Percentiles rank a stretch among this genome's conserved stretches.
Evolutionary conservation across 2,329 filamentous ascomycete species (phyloP).

Genomic region (Sclerotinia nivalis): DNA sequence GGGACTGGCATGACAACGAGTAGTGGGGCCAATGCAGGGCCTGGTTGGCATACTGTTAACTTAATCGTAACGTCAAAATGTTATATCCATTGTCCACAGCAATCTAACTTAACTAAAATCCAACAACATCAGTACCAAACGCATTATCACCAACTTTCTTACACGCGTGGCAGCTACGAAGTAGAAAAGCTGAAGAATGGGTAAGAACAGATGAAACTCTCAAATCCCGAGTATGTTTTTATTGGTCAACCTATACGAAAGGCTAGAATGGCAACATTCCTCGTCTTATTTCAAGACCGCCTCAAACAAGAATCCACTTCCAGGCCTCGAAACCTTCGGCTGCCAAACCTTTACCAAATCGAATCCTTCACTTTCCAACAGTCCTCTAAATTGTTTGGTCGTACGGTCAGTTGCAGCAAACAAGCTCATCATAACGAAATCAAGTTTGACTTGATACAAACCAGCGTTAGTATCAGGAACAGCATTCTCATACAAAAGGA

Average conservation of each 20-base stretch:
- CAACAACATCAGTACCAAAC: too few species aligned
- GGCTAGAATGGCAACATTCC: not conserved
- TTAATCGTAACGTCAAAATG: too few species aligned
- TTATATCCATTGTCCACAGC: too few species aligned
- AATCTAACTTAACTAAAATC: too few species aligned
- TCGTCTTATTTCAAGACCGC: constrained; percentile 14
- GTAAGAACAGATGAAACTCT: not conserved
- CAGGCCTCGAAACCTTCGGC: constrained; percentile 5
- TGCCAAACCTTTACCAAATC: constrained; percentile 22
- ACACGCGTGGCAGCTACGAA: too few species aligned
- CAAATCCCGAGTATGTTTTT: not conserved
- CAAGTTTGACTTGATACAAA: constrained; percentile 41
- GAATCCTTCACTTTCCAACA: constrained; percentile 35
- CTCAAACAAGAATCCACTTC: constrained; percentile 19
- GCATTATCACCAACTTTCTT: too few species aligned
- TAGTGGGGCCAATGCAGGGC: too few species aligned
- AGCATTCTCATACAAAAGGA: constrained; percentile 48
- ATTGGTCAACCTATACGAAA: not conserved
- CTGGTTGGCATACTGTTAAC: too few species aligned
- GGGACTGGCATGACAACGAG: too few species aligned
- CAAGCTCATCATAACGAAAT: constrained; percentile 47
- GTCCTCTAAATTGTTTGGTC: constrained; percentile 42
- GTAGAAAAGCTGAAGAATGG: not conserved
- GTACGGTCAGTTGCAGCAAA: constrained; percentile 44
- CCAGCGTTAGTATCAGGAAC: constrained; percentile 41